Percentiles rank a stretch among this genome's conserved stretches.
These are phyloP conservation scores for Chaetoscypha palmicola DNA, from an alignment of 2,329 filamentous ascomycete genomes.

Conservation along the genomic window DNA sequence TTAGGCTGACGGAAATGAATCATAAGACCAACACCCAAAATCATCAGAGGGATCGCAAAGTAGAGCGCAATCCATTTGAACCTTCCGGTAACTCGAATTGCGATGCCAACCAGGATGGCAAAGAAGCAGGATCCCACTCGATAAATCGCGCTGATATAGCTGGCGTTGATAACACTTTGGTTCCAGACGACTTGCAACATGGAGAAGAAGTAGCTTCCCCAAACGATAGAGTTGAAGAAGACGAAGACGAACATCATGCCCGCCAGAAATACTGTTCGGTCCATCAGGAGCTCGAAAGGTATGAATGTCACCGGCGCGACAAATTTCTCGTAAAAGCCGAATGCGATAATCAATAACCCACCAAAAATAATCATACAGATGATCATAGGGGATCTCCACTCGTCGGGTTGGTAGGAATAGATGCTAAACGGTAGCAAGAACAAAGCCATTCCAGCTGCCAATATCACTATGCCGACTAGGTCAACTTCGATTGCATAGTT, in stretches of 20 bases:
- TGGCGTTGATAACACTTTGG: conserved; percentile 40
- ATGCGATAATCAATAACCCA: conserved; percentile 45
- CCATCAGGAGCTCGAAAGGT: conserved; percentile 43
- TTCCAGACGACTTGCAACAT: conserved; percentile 47
- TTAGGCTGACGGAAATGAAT: conserved; percentile 48
- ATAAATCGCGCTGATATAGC: conserved; percentile 44
- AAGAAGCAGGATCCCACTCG: conserved; percentile 44
- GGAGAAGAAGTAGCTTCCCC: conserved; percentile 44
- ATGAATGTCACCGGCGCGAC: conserved; percentile 51
- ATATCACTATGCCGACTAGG: conserved; percentile 47
- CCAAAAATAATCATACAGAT: conserved; percentile 54
- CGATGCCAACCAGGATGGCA: conserved; percentile 40
- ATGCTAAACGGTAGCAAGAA: conserved; percentile 66
- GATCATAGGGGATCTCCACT: conserved; percentile 25
- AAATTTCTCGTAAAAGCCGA: conserved; percentile 51
- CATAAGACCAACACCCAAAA: conserved; percentile 50
- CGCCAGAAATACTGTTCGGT: conserved; percentile 20
- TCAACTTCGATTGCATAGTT: conserved; percentile 59
- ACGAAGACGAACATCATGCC: not conserved
- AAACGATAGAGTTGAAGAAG: conserved; percentile 24
- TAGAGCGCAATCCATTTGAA: conserved; percentile 47
- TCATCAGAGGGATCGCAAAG: conserved; percentile 47
- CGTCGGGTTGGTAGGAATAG: conserved; percentile 29
- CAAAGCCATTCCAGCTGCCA: conserved; percentile 53
- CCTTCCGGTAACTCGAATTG: conserved; percentile 42